phyloP scores from a whole-genome alignment of 352 stramenopile species.

The Peronosclerospora sorghi region DNA sequence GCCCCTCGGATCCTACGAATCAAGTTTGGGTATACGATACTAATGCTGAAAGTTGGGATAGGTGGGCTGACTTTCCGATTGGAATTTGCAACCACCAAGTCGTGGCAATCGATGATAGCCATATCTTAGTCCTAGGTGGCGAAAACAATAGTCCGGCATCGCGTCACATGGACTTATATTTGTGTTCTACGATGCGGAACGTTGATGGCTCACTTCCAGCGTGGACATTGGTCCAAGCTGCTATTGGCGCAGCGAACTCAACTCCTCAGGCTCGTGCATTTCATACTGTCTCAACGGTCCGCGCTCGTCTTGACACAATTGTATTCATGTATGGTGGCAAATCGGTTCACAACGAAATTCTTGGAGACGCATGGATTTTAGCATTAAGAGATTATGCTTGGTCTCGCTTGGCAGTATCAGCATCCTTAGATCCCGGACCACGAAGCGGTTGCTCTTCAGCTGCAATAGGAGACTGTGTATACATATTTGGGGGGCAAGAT shows the following conservation, averaged over 20 bases:
- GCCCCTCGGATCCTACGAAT: constrained; percentile 24
- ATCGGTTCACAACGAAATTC: constrained; percentile 53
- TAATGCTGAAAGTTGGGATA: constrained; percentile 47
- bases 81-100: constrained; percentile 68
- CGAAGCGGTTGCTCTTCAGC: constrained; percentile 49
- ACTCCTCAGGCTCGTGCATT: constrained; percentile 56
- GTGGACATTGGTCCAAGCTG: constrained; percentile 69
- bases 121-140: constrained; percentile 75
- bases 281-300: constrained; percentile 54
- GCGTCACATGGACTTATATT: constrained; percentile 81
- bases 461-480: constrained; percentile 78
- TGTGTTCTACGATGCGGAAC: constrained; percentile 43
- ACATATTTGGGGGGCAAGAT: constrained; percentile 72
- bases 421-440: constrained; percentile 67
- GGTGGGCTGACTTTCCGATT: constrained; percentile 76
- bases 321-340: constrained; percentile 79
- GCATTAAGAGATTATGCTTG: constrained; percentile 75
- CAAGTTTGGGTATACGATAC: constrained; percentile 65
- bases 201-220: constrained; percentile 53
- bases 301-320: constrained; percentile 60
- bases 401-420: constrained; percentile 57
- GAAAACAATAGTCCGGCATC: constrained; percentile 61
- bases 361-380: constrained; percentile 77
- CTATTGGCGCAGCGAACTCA: constrained; percentile 48
- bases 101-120: constrained; percentile 53